Evolutionary conservation across 441 rosid species (phyloP), one percentile per base, ranked within the genome.

Genomic region (Corymbia calophylla): DNA sequence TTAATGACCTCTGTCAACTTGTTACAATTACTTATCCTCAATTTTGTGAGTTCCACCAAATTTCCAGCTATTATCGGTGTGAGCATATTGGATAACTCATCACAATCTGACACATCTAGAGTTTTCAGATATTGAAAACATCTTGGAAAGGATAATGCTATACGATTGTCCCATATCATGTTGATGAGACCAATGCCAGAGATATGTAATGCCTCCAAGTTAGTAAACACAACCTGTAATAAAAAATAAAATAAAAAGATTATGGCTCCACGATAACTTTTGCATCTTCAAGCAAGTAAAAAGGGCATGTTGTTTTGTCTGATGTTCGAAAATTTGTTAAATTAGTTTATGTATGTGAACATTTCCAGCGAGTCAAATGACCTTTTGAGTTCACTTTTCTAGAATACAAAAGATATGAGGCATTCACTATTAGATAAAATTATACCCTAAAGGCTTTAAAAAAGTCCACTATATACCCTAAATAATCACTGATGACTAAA

Each of bases 61-160:
- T 10, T 27, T 60, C n/a, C 0, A 12, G 0, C 31, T 1, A 27
- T 60, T 60, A 5, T 27, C 0, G 16, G n/a, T 3, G 66, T 60
- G 66, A 25, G 25, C n/a, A 60, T 3, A 27, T 11, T 10, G 25
- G 66, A 25, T 60, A 60, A 25, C 16, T 58, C 64, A 11, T 2
- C 3, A 25, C 66, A 60, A 27, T 27, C 0, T 27, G 64, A 58
- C 66, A 25, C 66, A 1, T 60, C 15, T 25, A 60, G 7, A 11
- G 31, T 27, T 14, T 60, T 25, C 1, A 60, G 16, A 60, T 60
- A 0, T 60, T 10, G 31, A 60, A 60, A 60, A 55, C 4, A 3
- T 55, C 58, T 19, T 55, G 10, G 25, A 55, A 55, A 55, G 11
- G 58, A 55, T 19, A 0, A 55, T 55, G 58, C 25, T 2, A 55